Evolutionary conservation across 2,329 filamentous ascomycete genomes (phyloP), one percentile per base, ranked within the genome.

Genomic region (Daldinia sp.): DNA sequence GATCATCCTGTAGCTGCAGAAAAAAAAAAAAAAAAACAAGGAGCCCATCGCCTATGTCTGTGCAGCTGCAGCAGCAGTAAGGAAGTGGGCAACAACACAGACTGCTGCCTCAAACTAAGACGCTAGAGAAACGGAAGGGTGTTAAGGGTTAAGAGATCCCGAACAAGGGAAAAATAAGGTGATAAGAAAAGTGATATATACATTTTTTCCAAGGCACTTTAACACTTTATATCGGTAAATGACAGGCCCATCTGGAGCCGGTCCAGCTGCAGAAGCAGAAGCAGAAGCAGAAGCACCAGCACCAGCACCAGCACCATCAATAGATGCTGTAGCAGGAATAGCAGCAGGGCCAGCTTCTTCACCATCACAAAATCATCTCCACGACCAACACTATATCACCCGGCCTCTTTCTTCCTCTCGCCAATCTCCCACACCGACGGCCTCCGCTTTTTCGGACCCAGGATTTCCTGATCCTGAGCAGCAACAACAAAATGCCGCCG

Each of bases 401-500:
- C 57, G 48, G 27, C 49, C 61, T 27, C 32, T 50, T 25, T 50
- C 53, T 51, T 61, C 60, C 21, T 61, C 58, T 50, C 55, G 56
- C 47, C 63, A 52, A 66, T 67, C 67, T 60, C 45, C 55, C 52
- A 58, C 61, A 54, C 58, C 49, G 49, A 67, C 61, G 41, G 47
- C 64, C 61, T 66, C 67, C 66, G 66, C 66, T 68, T 68, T 71
- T 68, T 68, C 61, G 63, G 66, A 67, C 39, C 69, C 61, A 66
- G 71, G 61, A 59, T 68, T 60, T 58, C 51, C 61, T 65, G 60
- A 66, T 50, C 53, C 61, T 65, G 61, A 66, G 48, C 45, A 52
- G 52, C 70, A 65, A 55, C 71, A 71, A 68, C 71, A 73, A 64
- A 56, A 75, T 70, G 64, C 65, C 68, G 68, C 65, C 68, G 68